Evolutionary conservation across 306 rosid species (phyloP), one percentile per base, ranked within the genome.

Genomic region (Betula pendula): DNA sequence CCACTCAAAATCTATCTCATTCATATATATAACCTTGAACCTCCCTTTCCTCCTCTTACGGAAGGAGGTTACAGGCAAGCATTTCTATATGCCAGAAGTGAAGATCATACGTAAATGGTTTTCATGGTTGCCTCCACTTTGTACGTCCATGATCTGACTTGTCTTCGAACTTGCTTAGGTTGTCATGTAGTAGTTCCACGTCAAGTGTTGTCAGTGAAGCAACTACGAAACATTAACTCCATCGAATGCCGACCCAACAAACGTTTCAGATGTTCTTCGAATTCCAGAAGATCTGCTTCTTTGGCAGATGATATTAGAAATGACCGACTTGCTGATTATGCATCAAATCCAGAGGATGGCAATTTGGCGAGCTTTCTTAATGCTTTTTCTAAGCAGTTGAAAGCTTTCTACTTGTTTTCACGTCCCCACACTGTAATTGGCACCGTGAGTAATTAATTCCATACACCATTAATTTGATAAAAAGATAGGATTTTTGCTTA

Each of bases 371-470:
- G 67, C 50, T 67, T 77, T 53, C 56, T 15, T 2, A 20, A 3
- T 52, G 56, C 19, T 3, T 20, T 77, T 44, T n/a, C 74, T 47
- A 70, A 56, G 50, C 70, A 69, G n/a, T 70, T 73, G 66, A 58
- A 77, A 29, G 81, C 81, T 0, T 45, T 77, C 72, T 68, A 70
- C 27, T 68, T 73, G 55, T 77, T 77, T 77, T 45, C 70, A 29
- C 81, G 81, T 70, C 81, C 81, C 58, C 81, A 77, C 44, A 77
- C 81, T 56, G 49, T 77, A 20, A 56, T 77, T 8, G 81, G 81
- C 71, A 77, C 81, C 4, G 81, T 77, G 62, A 58, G 80, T 76
- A 17, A 38, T 35, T 35, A 4, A 3, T 5, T 5, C 0, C 8
- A 13, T 33, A n/a, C 58, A n/a, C 20, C 13, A 25, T n/a, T n/a